phyloP scores from a whole-genome alignment of 148 eudicot species.

The Vaccinium myrtillus region DNA sequence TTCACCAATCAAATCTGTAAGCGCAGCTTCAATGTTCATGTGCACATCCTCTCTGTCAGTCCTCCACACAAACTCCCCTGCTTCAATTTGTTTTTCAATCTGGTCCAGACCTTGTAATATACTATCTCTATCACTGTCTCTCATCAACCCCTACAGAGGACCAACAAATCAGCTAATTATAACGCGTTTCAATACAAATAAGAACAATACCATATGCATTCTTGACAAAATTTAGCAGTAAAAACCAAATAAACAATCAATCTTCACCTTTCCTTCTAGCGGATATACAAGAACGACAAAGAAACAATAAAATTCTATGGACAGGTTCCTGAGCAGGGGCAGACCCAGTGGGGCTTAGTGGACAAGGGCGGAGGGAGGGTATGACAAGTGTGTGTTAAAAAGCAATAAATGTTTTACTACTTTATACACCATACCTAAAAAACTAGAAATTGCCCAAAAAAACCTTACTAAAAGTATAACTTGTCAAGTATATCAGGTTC shows the following conservation, averaged over 20 bases:
- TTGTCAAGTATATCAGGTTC: neutral
- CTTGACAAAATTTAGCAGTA: neutral
- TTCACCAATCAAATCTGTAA: slow-evolving; percentile 95
- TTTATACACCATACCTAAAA: neutral
- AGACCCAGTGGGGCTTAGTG: neutral
- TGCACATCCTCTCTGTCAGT: slow-evolving; percentile 98
- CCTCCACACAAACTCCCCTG: slow-evolving; percentile 87
- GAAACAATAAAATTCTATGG: neutral
- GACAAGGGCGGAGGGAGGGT: neutral
- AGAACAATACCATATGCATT: neutral
- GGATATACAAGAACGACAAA: slow-evolving; percentile 10
- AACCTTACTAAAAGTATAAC: neutral
- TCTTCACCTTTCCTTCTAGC: neutral
- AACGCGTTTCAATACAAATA: neutral
- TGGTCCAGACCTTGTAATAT: slow-evolving; percentile 72
- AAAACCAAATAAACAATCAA: neutral
- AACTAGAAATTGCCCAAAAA: neutral
- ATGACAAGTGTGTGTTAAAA: neutral
- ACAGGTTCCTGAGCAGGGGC: neutral
- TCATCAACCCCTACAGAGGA: slow-evolving; percentile 65
- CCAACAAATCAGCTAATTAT: slow-evolving; percentile 16
- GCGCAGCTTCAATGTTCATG: slow-evolving; percentile 99
- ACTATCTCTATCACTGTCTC: slow-evolving; percentile 55
- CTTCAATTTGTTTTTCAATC: slow-evolving; percentile 73
- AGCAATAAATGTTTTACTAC: neutral